Evolutionary conservation across 495 filamentous ascomycete species (phyloP).

Genomic region (Pseudevernia furfuracea): DNA sequence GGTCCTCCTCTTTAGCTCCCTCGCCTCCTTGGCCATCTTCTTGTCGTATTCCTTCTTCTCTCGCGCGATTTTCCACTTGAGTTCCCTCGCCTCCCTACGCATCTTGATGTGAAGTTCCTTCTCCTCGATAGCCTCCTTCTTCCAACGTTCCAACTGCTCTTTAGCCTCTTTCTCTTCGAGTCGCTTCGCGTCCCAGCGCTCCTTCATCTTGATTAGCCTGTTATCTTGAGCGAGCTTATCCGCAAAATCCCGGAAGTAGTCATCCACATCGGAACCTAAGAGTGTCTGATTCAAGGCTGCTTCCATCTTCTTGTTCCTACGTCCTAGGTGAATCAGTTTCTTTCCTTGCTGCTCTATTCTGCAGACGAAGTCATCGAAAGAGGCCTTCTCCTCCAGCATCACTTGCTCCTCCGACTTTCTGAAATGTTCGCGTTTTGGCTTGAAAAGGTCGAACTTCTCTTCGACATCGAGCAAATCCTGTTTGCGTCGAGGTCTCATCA

Average conservation of each 20-base stretch:
- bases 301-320: background rate
- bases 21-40: background rate
- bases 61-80: background rate
- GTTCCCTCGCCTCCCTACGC: background rate
- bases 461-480: background rate
- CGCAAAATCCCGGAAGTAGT: background rate
- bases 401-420: slow-evolving; percentile 2
- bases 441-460: slow-evolving; percentile 10
- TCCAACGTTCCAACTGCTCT: background rate
- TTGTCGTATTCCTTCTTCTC: background rate
- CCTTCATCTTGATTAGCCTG: background rate
- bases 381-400: background rate
- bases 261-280: background rate
- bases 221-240: background rate
- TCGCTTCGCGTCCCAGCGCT: background rate
- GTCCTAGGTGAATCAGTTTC: background rate
- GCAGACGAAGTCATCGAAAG: background rate
- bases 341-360: background rate
- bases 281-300: background rate
- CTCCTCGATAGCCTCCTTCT: background rate
- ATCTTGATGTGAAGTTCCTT: background rate
- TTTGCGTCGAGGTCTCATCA: slow-evolving; percentile 14
- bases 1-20: background rate
- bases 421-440: slow-evolving; percentile 3
- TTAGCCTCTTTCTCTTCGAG: background rate